Evolutionary conservation across 441 rosid species (phyloP).

Genomic region (Macaranga tanarius): DNA sequence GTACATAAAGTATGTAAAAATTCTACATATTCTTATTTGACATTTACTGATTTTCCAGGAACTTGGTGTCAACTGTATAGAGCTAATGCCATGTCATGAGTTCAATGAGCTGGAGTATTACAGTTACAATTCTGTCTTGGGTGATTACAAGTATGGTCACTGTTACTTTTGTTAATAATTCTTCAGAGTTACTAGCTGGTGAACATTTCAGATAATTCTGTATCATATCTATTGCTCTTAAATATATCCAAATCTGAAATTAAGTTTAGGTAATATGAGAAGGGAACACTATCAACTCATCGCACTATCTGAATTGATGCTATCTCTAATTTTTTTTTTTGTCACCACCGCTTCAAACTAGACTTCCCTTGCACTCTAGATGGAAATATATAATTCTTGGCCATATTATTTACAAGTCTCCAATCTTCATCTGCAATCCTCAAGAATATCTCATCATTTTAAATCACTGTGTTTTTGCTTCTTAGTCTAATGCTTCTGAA

Average conservation of each 20-base stretch:
- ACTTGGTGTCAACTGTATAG: conserved; percentile 94
- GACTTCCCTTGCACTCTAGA: neutral
- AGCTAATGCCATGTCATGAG: conserved; percentile 97
- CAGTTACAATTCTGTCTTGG: conserved; percentile 80
- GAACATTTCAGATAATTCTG: neutral
- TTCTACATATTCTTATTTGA: conserved; percentile 12
- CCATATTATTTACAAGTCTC: neutral
- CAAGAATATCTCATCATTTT: conserved; percentile 3
- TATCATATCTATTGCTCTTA: neutral
- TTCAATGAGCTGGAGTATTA: conserved; percentile 93
- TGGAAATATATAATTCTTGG: neutral
- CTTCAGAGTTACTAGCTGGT: conserved; percentile 14
- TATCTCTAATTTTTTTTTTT: neutral
- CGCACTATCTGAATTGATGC: neutral
- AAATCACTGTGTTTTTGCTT: neutral
- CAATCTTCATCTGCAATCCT: neutral
- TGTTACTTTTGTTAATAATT: conserved; percentile 20
- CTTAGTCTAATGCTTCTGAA: neutral
- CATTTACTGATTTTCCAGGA: conserved; percentile 55
- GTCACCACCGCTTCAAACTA: neutral
- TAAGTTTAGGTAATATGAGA: neutral
- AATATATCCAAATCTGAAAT: neutral
- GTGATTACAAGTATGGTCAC: conserved; percentile 64
- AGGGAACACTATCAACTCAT: neutral
- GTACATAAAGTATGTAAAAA: neutral